A percentile compares a stretch with the other conserved stretches of the same genome.
Conservation (phyloP, 2,329 filamentous ascomycete species). For the Incumbomyces lentus region DNA sequence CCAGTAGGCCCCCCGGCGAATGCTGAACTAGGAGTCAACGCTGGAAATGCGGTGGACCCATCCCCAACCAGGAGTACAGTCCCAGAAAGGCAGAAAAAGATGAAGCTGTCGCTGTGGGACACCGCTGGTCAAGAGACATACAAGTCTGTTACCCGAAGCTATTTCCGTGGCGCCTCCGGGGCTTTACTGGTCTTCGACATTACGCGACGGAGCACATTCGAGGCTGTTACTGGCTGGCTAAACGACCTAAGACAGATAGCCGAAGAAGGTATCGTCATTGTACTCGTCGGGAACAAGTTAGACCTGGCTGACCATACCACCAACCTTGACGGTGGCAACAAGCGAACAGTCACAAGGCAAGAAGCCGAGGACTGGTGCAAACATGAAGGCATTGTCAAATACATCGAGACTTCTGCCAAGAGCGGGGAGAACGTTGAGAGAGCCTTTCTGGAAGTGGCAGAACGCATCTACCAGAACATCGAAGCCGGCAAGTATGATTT, state of each 20-base stretch:
- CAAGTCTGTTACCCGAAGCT: conserved; percentile 88
- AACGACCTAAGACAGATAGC: conserved; percentile 89
- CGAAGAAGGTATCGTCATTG: conserved; percentile 87
- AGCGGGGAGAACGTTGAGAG: conserved; percentile 87
- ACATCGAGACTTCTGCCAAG: conserved; percentile 94
- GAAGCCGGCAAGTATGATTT: conserved; percentile 90
- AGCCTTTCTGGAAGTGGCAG: conserved; percentile 85
- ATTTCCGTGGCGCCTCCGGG: conserved; percentile 73
- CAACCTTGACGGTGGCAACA: conserved; percentile 32
- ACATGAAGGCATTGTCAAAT: conserved; percentile 75
- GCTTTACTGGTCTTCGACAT: conserved; percentile 92
- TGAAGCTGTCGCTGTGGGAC: conserved; percentile 65
- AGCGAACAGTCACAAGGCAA: conserved; percentile 63
- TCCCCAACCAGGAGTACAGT: not conserved
- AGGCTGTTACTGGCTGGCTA: conserved; percentile 84
- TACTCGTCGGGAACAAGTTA: conserved; percentile 90
- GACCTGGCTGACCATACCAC: conserved; percentile 52
- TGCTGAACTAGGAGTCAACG: conserved; percentile 45
- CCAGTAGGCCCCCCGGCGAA: conserved; percentile 76
- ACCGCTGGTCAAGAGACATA: conserved; percentile 96
- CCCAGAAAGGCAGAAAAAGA: conserved; percentile 20
- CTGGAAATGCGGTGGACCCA: conserved; percentile 20
- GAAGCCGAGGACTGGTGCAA: conserved; percentile 88
- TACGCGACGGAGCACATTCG: conserved; percentile 71
- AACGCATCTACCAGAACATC: conserved; percentile 94